Conservation (phyloP, 257 asterid genomes). For the Oldenlandia corymbosa region DNA sequence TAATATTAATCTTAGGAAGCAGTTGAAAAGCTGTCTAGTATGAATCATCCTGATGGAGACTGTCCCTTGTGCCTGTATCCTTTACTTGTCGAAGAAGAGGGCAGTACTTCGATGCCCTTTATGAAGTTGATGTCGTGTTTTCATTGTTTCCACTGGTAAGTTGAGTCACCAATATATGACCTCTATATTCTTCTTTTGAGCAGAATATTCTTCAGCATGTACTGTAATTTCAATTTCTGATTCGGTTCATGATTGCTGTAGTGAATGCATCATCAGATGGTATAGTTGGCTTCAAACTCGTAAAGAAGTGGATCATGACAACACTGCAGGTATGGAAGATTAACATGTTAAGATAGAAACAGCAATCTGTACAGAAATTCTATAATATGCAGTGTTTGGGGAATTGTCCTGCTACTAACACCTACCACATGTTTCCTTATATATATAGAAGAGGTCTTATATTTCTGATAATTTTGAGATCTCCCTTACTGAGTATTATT, state of each 20-base stretch:
- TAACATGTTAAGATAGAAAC: constrained; percentile 56
- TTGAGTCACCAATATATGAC: not conserved
- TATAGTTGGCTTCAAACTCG: constrained; percentile 62
- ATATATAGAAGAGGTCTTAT: no score
- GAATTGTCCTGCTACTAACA: no score
- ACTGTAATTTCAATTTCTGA: constrained; percentile 7
- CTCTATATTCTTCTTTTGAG: constrained; percentile 2
- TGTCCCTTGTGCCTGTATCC: constrained; percentile 82
- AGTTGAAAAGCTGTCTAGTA: constrained; percentile 79
- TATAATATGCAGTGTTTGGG: no score
- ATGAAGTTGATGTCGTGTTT: constrained; percentile 99
- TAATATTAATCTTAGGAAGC: constrained; percentile 61
- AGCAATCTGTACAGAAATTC: no score
- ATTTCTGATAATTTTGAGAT: not conserved
- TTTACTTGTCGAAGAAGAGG: constrained; percentile 62
- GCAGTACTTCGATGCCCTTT: constrained; percentile 44
- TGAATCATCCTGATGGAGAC: constrained; percentile 94
- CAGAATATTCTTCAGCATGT: constrained; percentile 6
- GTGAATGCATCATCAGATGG: constrained; percentile 86
- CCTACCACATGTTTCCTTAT: no score
- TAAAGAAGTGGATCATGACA: constrained; percentile 36
- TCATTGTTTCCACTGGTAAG: constrained; percentile 96
- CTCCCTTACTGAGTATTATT: constrained; percentile 5
- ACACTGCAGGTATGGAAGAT: constrained; percentile 32
- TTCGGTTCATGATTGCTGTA: constrained; percentile 27